Conservation (phyloP, 169 alveolate genomes). For the Cryptosporidium sp. region DNA sequence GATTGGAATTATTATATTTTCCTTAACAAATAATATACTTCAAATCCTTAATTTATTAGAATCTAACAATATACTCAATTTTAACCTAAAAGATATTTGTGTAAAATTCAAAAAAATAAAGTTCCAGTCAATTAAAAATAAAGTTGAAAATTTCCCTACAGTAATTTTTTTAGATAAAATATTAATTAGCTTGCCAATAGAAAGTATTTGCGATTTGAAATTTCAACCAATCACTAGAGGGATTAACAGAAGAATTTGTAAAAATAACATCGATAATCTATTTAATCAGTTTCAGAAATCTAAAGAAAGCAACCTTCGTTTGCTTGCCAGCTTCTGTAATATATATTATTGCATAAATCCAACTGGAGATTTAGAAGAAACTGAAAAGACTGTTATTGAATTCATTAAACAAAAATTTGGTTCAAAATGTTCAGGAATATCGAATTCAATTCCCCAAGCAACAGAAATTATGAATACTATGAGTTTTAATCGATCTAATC, state of each 20-base stretch:
- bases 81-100: background rate
- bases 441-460: slow-evolving; percentile 38
- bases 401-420: slow-evolving; percentile 5
- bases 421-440: slow-evolving; percentile 43
- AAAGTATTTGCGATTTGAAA: slow-evolving; percentile 2
- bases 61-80: background rate
- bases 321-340: slow-evolving; percentile 22
- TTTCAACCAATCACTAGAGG: slow-evolving; percentile 68
- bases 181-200: slow-evolving; percentile 43
- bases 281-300: background rate
- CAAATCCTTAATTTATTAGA: slow-evolving; percentile 12
- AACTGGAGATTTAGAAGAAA: slow-evolving; percentile 56
- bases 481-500: slow-evolving; percentile 5
- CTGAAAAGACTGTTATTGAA: slow-evolving; percentile 39
- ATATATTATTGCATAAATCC: slow-evolving; percentile 60
- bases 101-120: background rate
- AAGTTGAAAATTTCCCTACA: slow-evolving; percentile 17
- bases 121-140: background rate
- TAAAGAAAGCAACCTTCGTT: background rate
- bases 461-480: slow-evolving; percentile 21
- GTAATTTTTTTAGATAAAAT: slow-evolving; percentile 22
- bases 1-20: slow-evolving; percentile 8
- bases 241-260: background rate
- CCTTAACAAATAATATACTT: slow-evolving; percentile 13
- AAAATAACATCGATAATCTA: background rate